Base-by-base conservation (phyloP, 805 yeast genomes). In the Priceomyces haplophilus region DNA sequence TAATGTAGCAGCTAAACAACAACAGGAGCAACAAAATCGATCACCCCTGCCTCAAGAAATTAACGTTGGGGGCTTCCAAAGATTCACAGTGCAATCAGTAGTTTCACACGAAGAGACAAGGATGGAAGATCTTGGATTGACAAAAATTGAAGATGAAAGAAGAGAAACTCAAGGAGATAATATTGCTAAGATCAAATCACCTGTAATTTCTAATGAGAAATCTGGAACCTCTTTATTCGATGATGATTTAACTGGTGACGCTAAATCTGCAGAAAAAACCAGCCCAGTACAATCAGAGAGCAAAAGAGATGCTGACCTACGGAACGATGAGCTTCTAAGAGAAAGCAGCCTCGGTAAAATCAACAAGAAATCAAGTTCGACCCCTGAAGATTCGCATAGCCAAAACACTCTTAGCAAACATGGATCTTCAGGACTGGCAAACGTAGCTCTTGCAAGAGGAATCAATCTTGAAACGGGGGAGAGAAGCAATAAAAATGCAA, bases 1-100 rank as follows among this genome's bases (percentile, higher is more conserved):
- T 18, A 78, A 72, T 50, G 73, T 72, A 13, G 80, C 76, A 3
- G 75, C 76, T 13, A 67, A 70, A 40, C 75, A 70, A 41, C 68
- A 61, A 33, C 62, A 58, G 21, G 52, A 51, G n/a, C 51, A 43
- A 20, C 51, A 19, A 30, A 32, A 34, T 12, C 40, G 39, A 24
- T 34, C 42, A 21, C 35, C 40, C 10, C 47, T 41, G 16, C 47
- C 41, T 13, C 39, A 25, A 27, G 31, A 11, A n/a, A 27, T 11
- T 7, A 27, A 27, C n/a, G n/a, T 12, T 27, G 10, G 5, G 5
- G 15, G 15, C 10, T 27, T 6, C n/a, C 31, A 27, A 10, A 27
- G n/a, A 5, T 27, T 4, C n/a, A 27, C 11, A 27, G 15, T 27
- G 31, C n/a, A 27, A 10, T 15, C 31, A 27, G n/a, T n/a, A 27